A percentile compares a stretch with the other conserved stretches of the same genome.
These are phyloP conservation scores for Anthracocystis walkeri DNA, from an alignment of 1,284 basidiomycete species.

Conservation along the genomic window DNA sequence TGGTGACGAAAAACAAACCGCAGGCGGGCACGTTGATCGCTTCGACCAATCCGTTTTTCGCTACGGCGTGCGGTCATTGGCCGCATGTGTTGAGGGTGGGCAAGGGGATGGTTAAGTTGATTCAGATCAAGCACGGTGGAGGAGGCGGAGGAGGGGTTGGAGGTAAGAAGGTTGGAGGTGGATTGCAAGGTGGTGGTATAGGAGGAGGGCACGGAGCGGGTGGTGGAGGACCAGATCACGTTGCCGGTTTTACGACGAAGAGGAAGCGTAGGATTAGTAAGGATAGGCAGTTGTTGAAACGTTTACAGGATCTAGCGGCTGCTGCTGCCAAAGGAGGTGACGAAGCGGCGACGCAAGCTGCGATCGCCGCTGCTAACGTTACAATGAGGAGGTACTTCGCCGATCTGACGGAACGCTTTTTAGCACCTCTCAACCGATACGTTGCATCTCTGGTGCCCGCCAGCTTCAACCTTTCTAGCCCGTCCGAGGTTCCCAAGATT, in stretches of 20 bases:
- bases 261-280: slow-evolving; percentile 88
- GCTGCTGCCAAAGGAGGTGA: slow-evolving; percentile 42
- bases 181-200: slow-evolving; percentile 55
- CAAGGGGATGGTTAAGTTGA: slow-evolving; percentile 57
- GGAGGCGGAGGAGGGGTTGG: slow-evolving; percentile 4
- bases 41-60: slow-evolving; percentile 94
- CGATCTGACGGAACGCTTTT: slow-evolving; percentile 84
- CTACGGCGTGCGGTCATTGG: slow-evolving; percentile 89
- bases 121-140: slow-evolving; percentile 36
- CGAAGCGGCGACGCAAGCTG: slow-evolving; percentile 10
- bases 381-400: slow-evolving; percentile 86
- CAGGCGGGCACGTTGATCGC: slow-evolving; percentile 86
- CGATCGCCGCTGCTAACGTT: slow-evolving; percentile 66
- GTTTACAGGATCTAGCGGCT: slow-evolving; percentile 71
- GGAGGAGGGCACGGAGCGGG: slow-evolving; percentile 75
- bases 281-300: slow-evolving; percentile 79
- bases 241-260: slow-evolving; percentile 74
- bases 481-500: slow-evolving; percentile 56
- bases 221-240: slow-evolving; percentile 60
- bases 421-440: slow-evolving; percentile 93
- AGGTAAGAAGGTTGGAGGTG: slow-evolving; percentile 19
- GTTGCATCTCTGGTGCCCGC: slow-evolving; percentile 76
- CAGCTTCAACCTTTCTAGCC: slow-evolving; percentile 50
- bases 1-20: slow-evolving; percentile 86
- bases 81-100: slow-evolving; percentile 81